Percentiles rank a stretch among this genome's conserved stretches.
phyloP scores from a whole-genome alignment of 2,329 filamentous ascomycete genomes.

The Phaeomoniella chlamydospora region DNA sequence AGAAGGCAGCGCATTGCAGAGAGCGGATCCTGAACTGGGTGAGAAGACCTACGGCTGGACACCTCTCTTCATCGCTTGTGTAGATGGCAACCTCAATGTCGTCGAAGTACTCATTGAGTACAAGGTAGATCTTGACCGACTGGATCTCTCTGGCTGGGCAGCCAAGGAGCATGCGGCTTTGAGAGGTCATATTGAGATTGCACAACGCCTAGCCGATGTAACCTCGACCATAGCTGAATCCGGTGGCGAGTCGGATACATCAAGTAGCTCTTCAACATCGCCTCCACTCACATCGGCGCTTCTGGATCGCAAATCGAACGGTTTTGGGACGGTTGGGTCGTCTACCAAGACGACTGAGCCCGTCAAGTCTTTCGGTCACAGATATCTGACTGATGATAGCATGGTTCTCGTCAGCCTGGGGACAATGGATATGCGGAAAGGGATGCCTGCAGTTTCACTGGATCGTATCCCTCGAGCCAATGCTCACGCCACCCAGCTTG shows the following conservation, averaged over 20 bases:
- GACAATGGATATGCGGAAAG: slow-evolving; percentile 85
- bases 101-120: slow-evolving; percentile 64
- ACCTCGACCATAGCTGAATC: slow-evolving; percentile 22
- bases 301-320: slow-evolving; percentile 25
- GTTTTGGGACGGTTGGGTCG: slow-evolving; percentile 10
- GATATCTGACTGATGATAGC: slow-evolving; percentile 78
- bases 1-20: slow-evolving; percentile 53
- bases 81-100: slow-evolving; percentile 68
- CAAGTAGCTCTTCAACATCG: slow-evolving; percentile 15
- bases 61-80: slow-evolving; percentile 80
- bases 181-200: slow-evolving; percentile 74
- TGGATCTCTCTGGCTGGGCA: slow-evolving; percentile 85
- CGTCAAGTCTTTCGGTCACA: slow-evolving; percentile 89
- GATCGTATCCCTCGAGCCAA: slow-evolving; percentile 78
- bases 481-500: slow-evolving; percentile 83
- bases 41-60: slow-evolving; percentile 90
- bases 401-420: slow-evolving; percentile 87
- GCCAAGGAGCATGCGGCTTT: slow-evolving; percentile 85
- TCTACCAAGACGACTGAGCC: slow-evolving; percentile 50
- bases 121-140: slow-evolving; percentile 58
- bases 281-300: slow-evolving; percentile 21
- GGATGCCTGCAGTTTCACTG: slow-evolving; percentile 64
- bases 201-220: slow-evolving; percentile 49
- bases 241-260: slow-evolving; percentile 18
- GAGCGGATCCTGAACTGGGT: slow-evolving; percentile 57